Conservation (phyloP, 139 green algal genomes). For the Penium margaritaceum region DNA sequence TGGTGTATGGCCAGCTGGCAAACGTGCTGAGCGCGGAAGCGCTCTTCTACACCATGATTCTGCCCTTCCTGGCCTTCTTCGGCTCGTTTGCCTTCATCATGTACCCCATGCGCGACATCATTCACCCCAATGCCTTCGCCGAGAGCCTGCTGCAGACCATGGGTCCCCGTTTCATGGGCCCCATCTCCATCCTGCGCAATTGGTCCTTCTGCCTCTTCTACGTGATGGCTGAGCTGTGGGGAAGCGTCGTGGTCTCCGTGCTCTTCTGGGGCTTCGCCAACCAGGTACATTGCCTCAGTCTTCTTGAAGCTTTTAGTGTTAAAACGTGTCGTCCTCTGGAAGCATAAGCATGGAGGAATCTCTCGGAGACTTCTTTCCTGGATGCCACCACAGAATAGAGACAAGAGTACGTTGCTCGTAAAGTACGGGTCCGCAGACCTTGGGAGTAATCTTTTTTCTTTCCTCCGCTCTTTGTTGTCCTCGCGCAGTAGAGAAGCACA, state of each 20-base stretch:
- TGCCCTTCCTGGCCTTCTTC: slow-evolving; percentile 98
- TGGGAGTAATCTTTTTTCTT: slow-evolving; percentile 2
- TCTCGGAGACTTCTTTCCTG: neutral
- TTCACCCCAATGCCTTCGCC: slow-evolving; percentile 82
- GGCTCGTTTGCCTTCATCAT: slow-evolving; percentile 87
- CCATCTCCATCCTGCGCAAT: slow-evolving; percentile 96
- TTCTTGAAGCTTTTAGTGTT: neutral
- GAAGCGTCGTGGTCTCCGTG: slow-evolving; percentile 95
- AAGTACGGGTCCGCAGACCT: too few relatives aligned
- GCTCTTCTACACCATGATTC: slow-evolving; percentile 97
- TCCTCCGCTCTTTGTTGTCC: too few relatives aligned
- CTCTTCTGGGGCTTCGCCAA: slow-evolving; percentile 98
- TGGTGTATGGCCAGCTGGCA: slow-evolving; percentile 81
- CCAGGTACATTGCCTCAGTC: too few relatives aligned
- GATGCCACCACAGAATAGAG: too few relatives aligned
- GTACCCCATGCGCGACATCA: slow-evolving; percentile 80
- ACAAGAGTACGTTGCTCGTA: too few relatives aligned
- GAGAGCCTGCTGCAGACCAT: slow-evolving; percentile 65
- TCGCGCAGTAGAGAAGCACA: too few relatives aligned
- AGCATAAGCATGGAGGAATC: neutral
- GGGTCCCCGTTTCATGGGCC: slow-evolving; percentile 76
- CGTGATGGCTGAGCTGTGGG: slow-evolving; percentile 98
- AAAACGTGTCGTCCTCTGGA: neutral
- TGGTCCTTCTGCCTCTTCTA: slow-evolving; percentile 99
- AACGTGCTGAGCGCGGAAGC: slow-evolving; percentile 78